These are phyloP conservation scores for Thinopyrum elongatum DNA, from an alignment of 176 grass and related monocot species.

Conservation along the genomic window DNA sequence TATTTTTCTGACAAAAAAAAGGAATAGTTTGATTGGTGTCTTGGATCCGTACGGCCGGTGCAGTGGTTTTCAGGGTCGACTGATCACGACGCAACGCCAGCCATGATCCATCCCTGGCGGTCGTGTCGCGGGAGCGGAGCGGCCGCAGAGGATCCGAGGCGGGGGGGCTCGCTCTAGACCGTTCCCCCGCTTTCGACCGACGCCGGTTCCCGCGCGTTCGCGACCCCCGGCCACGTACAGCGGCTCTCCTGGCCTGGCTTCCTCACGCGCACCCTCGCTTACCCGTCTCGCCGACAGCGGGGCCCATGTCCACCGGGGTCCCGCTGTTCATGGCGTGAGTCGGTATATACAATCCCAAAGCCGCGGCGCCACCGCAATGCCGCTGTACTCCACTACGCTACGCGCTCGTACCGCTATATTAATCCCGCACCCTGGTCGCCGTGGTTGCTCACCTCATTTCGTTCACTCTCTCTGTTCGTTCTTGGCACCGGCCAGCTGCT, in stretches of 20 bases:
- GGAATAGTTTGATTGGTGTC: neutral
- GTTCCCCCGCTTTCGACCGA: slow-evolving; percentile 47
- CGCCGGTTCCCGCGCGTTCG: slow-evolving; percentile 41
- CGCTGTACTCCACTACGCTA: slow-evolving; percentile 29
- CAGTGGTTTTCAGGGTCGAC: neutral
- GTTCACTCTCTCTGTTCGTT: neutral
- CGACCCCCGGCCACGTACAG: slow-evolving; percentile 30
- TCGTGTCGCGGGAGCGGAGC: neutral
- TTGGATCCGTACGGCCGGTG: neutral
- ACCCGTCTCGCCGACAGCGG: fast-evolving
- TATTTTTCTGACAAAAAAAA: neutral
- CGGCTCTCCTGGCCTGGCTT: neutral
- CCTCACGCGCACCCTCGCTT: fast-evolving
- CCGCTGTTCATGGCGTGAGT: neutral
- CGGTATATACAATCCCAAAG: fast-evolving
- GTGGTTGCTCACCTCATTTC: neutral
- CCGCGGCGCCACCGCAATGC: neutral
- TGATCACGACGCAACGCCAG: neutral
- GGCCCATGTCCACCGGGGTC: fast-evolving
- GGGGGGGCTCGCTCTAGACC: slow-evolving; percentile 31
- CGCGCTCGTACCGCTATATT: slow-evolving; percentile 9
- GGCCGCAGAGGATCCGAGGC: slow-evolving; percentile 36
- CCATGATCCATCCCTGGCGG: neutral
- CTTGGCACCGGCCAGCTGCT: too few relatives aligned
- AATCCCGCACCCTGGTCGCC: neutral